phyloP scores from a whole-genome alignment of 345 rosid genomes.

The Populus davidiana region DNA sequence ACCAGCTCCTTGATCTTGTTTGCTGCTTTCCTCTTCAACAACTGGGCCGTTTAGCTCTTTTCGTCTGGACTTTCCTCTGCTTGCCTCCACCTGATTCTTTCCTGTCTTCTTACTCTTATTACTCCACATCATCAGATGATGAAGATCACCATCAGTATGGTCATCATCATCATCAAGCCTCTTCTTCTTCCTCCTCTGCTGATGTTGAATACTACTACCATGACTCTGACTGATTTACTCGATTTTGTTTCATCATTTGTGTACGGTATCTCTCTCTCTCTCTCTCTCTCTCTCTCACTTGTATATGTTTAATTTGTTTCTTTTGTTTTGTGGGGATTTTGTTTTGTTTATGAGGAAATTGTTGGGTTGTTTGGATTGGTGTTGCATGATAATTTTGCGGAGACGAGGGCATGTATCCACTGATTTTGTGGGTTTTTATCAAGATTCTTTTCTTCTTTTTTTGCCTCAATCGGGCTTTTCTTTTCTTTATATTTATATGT shows the following conservation, averaged over 20 bases:
- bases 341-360: background rate
- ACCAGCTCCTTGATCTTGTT: conserved; percentile 56
- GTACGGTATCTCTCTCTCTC: background rate
- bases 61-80: conserved; percentile 55
- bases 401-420: background rate
- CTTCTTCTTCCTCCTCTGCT: conserved; percentile 26
- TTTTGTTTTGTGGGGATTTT: background rate
- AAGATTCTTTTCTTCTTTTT: background rate
- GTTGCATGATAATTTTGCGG: background rate
- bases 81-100: conserved; percentile 59
- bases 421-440: background rate
- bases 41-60: conserved; percentile 54
- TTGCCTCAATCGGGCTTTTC: background rate
- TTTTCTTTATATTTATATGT: background rate
- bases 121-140: conserved; percentile 23
- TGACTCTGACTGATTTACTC: conserved; percentile 41
- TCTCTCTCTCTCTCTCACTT: background rate
- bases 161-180: background rate
- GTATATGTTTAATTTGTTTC: background rate
- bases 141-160: conserved; percentile 19
- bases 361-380: background rate
- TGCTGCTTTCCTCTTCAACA: conserved; percentile 69
- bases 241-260: background rate
- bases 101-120: conserved; percentile 36
- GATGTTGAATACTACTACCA: conserved; percentile 40